Percentiles rank a stretch among this genome's conserved stretches.
Conservation (phyloP, 2,329 filamentous ascomycete species). For the Thelonectria blattea region DNA sequence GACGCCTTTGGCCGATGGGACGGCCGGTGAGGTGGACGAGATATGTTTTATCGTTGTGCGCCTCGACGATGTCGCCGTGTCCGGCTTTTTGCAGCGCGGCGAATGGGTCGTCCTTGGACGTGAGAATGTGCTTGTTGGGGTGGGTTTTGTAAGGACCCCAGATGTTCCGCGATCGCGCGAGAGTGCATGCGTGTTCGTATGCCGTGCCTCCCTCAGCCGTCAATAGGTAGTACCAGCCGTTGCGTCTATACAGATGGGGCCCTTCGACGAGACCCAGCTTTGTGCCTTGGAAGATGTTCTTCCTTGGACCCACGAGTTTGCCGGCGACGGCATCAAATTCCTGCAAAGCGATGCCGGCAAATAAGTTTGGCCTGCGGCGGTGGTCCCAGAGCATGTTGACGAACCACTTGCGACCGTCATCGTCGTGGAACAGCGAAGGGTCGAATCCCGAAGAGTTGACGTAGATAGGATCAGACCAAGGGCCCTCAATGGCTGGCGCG, state of each 20-base stretch:
- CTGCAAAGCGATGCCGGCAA: conserved; percentile 64
- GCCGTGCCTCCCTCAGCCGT: conserved; percentile 67
- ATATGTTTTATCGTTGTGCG: conserved; percentile 58
- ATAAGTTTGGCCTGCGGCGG: conserved; percentile 52
- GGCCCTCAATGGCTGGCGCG: conserved; percentile 58
- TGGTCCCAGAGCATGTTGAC: conserved; percentile 64
- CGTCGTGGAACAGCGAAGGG: conserved; percentile 64
- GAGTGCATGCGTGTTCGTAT: conserved; percentile 65
- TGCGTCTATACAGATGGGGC: conserved; percentile 64
- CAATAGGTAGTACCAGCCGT: conserved; percentile 65
- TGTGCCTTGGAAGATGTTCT: conserved; percentile 62
- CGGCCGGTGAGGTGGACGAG: conserved; percentile 60
- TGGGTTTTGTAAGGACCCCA: conserved; percentile 69
- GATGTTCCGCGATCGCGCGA: conserved; percentile 57
- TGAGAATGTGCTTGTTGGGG: conserved; percentile 63
- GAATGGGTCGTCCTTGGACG: conserved; percentile 56
- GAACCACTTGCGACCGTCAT: conserved; percentile 62
- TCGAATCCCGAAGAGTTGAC: conserved; percentile 69
- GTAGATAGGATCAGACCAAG: conserved; percentile 67
- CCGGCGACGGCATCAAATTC: conserved; percentile 58
- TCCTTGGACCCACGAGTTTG: conserved; percentile 60
- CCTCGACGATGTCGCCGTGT: conserved; percentile 61
- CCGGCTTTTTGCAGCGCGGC: conserved; percentile 59
- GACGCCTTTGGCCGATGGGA: conserved; percentile 56
- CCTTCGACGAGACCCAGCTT: conserved; percentile 62